These are phyloP conservation scores for Teratosphaeriaceae sp. DNA, from an alignment of 2,329 filamentous ascomycete genomes.

Conservation along the genomic window DNA sequence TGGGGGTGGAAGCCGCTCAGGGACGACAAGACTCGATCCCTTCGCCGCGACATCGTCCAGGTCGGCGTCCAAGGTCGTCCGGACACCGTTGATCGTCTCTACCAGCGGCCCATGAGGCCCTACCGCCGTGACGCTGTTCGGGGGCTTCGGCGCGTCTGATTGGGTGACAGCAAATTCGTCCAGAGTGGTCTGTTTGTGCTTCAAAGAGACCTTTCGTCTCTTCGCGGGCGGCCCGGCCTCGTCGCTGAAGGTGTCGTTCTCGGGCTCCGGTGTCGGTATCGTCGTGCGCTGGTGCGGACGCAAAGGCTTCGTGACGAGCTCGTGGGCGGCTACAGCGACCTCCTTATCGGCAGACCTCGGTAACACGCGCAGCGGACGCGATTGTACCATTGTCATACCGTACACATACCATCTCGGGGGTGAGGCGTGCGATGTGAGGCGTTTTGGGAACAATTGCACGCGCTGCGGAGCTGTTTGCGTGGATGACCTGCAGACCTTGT, in stretches of 20 bases:
- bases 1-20: conserved; percentile 5
- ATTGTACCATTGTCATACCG: neutral
- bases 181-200: conserved; percentile 21
- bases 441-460: too few relatives aligned
- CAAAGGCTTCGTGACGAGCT: neutral
- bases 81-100: conserved; percentile 38
- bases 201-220: conserved; percentile 22
- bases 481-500: too few relatives aligned
- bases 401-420: neutral
- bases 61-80: conserved; percentile 27
- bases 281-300: neutral
- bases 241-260: conserved; percentile 4
- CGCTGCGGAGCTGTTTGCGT: too few relatives aligned
- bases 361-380: neutral
- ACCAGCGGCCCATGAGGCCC: conserved; percentile 37
- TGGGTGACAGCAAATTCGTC: conserved; percentile 15
- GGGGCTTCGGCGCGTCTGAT: conserved; percentile 27
- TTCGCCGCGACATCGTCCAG: conserved; percentile 23
- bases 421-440: neutral
- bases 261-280: neutral
- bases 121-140: conserved; percentile 36
- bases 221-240: conserved; percentile 22
- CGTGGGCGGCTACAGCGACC: neutral
- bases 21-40: neutral
- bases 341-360: neutral